Conservation (phyloP, 2,329 filamentous ascomycete genomes). For the Fusarium succisae region DNA sequence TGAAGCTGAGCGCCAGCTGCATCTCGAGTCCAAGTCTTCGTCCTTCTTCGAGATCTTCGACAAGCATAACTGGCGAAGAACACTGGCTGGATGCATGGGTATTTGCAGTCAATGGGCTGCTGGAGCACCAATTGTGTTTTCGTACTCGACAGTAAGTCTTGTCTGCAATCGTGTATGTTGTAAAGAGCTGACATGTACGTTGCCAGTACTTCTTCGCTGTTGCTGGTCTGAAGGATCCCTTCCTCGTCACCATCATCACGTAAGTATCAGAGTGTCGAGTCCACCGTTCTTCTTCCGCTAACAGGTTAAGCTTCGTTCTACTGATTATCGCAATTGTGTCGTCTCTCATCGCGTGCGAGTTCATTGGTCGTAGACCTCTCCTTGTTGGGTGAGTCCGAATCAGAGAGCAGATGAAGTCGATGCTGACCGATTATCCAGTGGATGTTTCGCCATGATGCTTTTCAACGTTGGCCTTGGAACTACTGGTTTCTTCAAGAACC, state of each 20-base stretch:
- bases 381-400: background rate
- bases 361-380: background rate
- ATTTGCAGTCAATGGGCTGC: constrained; percentile 19
- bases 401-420: background rate
- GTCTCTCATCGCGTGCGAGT: background rate
- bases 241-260: background rate
- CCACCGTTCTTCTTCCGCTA: background rate
- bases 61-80: constrained; percentile 12
- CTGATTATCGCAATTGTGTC: background rate
- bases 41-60: constrained; percentile 15
- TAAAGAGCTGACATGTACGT: background rate
- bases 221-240: background rate
- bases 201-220: background rate
- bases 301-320: background rate
- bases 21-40: background rate
- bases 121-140: constrained; percentile 15
- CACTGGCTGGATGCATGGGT: constrained; percentile 17
- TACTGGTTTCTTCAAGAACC: background rate
- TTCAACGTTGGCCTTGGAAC: background rate
- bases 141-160: background rate
- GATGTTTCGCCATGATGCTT: background rate
- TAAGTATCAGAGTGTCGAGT: background rate
- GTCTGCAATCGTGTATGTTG: background rate
- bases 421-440: background rate
- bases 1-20: background rate